Percentiles rank a stretch among this genome's conserved stretches.
These are phyloP conservation scores for Globisporangium nunn DNA, from an alignment of 352 stramenopile species.

Conservation along the genomic window DNA sequence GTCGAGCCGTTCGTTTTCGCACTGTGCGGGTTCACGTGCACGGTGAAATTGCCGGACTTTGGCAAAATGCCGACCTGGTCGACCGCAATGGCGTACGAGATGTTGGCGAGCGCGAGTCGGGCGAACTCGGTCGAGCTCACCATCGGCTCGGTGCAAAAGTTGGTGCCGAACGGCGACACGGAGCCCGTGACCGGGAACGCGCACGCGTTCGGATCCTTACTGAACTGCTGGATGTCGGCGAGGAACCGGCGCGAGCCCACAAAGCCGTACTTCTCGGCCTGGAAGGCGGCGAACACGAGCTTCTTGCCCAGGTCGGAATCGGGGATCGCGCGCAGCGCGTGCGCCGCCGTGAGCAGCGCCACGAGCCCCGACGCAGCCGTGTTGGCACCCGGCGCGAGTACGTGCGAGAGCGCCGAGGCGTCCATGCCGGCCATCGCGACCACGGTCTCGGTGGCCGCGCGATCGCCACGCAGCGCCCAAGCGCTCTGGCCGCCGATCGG, in stretches of 20 bases:
- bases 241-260: constrained; percentile 76
- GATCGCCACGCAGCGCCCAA: constrained; percentile 56
- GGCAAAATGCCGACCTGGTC: constrained; percentile 65
- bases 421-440: constrained; percentile 80
- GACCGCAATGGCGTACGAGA: constrained; percentile 69
- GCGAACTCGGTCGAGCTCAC: constrained; percentile 57
- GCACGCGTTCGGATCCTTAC: constrained; percentile 42
- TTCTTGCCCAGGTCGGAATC: constrained; percentile 61
- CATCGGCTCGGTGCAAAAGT: constrained; percentile 69
- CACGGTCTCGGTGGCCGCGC: constrained; percentile 41
- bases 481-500: constrained; percentile 74
- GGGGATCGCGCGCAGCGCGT: constrained; percentile 59
- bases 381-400: constrained; percentile 66
- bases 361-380: constrained; percentile 65
- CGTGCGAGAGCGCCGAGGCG: constrained; percentile 58
- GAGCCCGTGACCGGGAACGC: constrained; percentile 32
- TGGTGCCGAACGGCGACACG: constrained; percentile 42
- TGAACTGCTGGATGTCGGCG: constrained; percentile 49
- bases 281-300: constrained; percentile 78
- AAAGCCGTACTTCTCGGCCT: constrained; percentile 78
- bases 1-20: constrained; percentile 20
- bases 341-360: constrained; percentile 59
- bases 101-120: constrained; percentile 39
- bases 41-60: constrained; percentile 45
- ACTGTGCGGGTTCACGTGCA: constrained; percentile 62